Percentiles rank a stretch among this genome's conserved stretches.
Evolutionary conservation across 2,329 filamentous ascomycete genomes (phyloP).

Genomic region (Exophiala xenobiotica): DNA sequence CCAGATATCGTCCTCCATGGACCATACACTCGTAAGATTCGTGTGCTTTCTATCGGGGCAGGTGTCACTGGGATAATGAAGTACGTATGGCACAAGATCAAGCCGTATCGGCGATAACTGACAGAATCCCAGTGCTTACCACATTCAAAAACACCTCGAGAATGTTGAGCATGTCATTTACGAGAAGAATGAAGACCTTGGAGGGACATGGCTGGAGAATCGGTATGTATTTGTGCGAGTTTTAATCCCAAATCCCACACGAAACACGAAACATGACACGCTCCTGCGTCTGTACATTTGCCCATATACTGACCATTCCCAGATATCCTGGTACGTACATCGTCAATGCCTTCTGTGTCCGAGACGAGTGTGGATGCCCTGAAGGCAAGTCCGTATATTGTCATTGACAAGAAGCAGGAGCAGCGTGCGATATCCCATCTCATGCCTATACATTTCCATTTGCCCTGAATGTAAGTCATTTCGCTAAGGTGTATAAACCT

Average conservation of each 20-base stretch:
- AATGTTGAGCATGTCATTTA: slow-evolving; percentile 33
- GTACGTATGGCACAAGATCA: not conserved
- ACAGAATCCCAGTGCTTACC: slow-evolving; percentile 56
- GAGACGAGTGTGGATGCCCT: too few relatives aligned
- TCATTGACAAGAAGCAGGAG: slow-evolving; percentile 28
- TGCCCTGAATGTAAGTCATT: slow-evolving; percentile 38
- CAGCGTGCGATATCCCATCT: slow-evolving; percentile 47
- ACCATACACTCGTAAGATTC: slow-evolving; percentile 40
- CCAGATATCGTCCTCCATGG: slow-evolving; percentile 30
- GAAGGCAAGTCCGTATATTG: slow-evolving; percentile 43
- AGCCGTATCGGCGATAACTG: slow-evolving; percentile 36
- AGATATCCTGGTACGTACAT: slow-evolving; percentile 46
- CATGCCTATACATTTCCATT: slow-evolving; percentile 49
- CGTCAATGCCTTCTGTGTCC: too few relatives aligned
- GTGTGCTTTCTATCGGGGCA: slow-evolving; percentile 50
- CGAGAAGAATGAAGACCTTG: slow-evolving; percentile 35
- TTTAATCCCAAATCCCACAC: too few relatives aligned
- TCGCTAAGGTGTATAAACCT: not conserved
- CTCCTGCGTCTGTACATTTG: too few relatives aligned
- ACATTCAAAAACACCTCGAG: slow-evolving; percentile 27
- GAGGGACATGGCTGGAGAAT: slow-evolving; percentile 38
- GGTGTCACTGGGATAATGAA: slow-evolving; percentile 40
- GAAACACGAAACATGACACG: too few relatives aligned
- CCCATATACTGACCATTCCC: too few relatives aligned
- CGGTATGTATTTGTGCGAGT: too few relatives aligned